Conservation (phyloP, 1,284 basidiomycete genomes). For the Ceratobasidium sp. region DNA sequence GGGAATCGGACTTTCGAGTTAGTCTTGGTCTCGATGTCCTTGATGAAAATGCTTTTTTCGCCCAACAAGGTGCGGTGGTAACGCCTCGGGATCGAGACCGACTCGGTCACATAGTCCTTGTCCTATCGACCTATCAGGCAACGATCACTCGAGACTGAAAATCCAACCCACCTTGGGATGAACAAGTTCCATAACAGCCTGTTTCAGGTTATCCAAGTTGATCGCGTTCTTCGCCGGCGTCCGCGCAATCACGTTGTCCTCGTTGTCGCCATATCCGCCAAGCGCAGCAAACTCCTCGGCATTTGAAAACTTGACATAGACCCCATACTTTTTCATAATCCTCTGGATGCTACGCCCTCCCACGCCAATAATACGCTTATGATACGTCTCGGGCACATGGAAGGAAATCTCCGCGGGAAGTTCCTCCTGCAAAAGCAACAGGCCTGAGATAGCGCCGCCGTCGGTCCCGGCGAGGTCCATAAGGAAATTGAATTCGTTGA, state of each 20-base stretch:
- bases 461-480: slow-evolving; percentile 93
- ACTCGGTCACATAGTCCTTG: slow-evolving; percentile 96
- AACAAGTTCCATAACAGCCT: slow-evolving; percentile 97
- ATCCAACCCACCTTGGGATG: slow-evolving; percentile 82
- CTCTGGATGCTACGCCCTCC: slow-evolving; percentile 98
- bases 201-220: slow-evolving; percentile 95
- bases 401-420: slow-evolving; percentile 99
- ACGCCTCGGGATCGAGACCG: slow-evolving; percentile 90
- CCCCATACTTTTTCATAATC: slow-evolving; percentile 99
- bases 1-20: slow-evolving; percentile 96
- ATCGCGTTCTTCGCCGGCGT: slow-evolving; percentile 98
- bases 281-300: slow-evolving; percentile 96
- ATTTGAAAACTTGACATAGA: slow-evolving; percentile 99
- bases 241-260: slow-evolving; percentile 97
- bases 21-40: slow-evolving; percentile 96
- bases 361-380: slow-evolving; percentile 99
- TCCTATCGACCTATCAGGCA: slow-evolving; percentile 67
- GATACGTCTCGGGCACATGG: slow-evolving; percentile 98
- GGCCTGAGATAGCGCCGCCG: slow-evolving; percentile 85
- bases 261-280: slow-evolving; percentile 96
- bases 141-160: slow-evolving; percentile 8
- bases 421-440: slow-evolving; percentile 94
- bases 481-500: slow-evolving; percentile 99
- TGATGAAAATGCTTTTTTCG: slow-evolving; percentile 97
- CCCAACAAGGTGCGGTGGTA: slow-evolving; percentile 96